A percentile compares a stretch with the other conserved stretches of the same genome.
Conservation (phyloP, 1,139 yeast species). For the Yarrowia galli region DNA sequence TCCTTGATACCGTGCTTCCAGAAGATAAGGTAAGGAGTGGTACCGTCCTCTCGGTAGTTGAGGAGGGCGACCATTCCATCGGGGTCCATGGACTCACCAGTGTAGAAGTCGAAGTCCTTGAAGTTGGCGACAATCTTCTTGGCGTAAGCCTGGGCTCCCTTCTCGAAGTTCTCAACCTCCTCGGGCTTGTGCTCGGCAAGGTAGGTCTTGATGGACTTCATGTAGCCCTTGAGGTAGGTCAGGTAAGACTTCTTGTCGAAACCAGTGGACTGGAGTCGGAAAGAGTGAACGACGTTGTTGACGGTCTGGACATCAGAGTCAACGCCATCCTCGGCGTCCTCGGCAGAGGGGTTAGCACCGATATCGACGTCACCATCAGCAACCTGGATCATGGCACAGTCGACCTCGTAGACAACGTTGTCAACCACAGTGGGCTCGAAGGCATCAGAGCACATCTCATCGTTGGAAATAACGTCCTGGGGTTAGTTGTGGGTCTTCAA, state of each 20-base stretch:
- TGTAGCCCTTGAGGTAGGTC: slow-evolving; percentile 97
- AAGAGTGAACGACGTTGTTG: slow-evolving; percentile 97
- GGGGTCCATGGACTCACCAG: slow-evolving; percentile 99
- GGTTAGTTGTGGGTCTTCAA: slow-evolving; percentile 41
- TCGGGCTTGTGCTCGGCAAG: slow-evolving; percentile 91
- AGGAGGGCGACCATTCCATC: slow-evolving; percentile 97
- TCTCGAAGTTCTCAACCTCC: slow-evolving; percentile 83
- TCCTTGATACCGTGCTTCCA: slow-evolving; percentile 98
- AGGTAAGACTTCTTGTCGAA: slow-evolving; percentile 98
- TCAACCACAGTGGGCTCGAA: slow-evolving; percentile 88
- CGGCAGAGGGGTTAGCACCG: slow-evolving; percentile 99
- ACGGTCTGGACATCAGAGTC: slow-evolving; percentile 89
- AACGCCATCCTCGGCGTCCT: slow-evolving; percentile 79
- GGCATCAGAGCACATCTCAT: slow-evolving; percentile 97
- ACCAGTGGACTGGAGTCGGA: slow-evolving; percentile 94
- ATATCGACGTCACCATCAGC: slow-evolving; percentile 88
- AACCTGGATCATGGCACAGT: slow-evolving; percentile 90
- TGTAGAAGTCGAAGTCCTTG: slow-evolving; percentile 99
- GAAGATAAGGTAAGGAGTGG: slow-evolving; percentile 95
- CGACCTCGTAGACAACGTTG: slow-evolving; percentile 93
- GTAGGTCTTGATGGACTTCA: slow-evolving; percentile 91
- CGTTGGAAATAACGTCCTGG: slow-evolving; percentile 86
- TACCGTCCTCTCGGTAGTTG: slow-evolving; percentile 99
- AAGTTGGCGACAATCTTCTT: slow-evolving; percentile 94
- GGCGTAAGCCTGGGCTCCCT: slow-evolving; percentile 94